A percentile compares a stretch with the other conserved stretches of the same genome.
Evolutionary conservation across 441 rosid species (phyloP).

Genomic region (Arabidopsis lyrata): DNA sequence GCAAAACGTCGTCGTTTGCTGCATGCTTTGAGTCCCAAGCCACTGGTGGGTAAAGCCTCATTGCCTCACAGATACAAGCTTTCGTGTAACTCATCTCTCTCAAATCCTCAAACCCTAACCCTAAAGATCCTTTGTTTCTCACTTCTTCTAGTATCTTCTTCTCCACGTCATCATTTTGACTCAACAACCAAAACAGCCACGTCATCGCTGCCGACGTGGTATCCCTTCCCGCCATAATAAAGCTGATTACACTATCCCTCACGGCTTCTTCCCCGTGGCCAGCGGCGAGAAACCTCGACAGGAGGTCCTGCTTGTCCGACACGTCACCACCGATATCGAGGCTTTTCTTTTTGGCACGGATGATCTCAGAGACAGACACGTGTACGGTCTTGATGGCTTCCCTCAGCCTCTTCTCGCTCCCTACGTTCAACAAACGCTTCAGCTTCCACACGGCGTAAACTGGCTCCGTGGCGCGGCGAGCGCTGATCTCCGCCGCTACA

Average conservation of each 20-base stretch:
- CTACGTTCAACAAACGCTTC: constrained; percentile 56
- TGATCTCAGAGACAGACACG: constrained; percentile 51
- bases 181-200: constrained; percentile 85
- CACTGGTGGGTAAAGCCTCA: constrained; percentile 92
- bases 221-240: constrained; percentile 83
- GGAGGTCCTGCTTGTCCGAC: constrained; percentile 54
- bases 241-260: constrained; percentile 49
- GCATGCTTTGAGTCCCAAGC: constrained; percentile 98
- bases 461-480: constrained; percentile 59
- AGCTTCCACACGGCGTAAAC: constrained; percentile 60
- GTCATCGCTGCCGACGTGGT: constrained; percentile 89
- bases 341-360: constrained; percentile 50
- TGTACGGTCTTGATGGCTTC: constrained; percentile 52
- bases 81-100: constrained; percentile 69
- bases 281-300: constrained; percentile 65
- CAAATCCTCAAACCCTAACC: constrained; percentile 61
- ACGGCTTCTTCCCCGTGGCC: constrained; percentile 56
- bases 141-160: constrained; percentile 52
- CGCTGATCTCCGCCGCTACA: constrained; percentile 66
- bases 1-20: constrained; percentile 58
- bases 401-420: constrained; percentile 54
- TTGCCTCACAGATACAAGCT: constrained; percentile 83
- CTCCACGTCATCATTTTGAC: constrained; percentile 50
- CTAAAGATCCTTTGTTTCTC: constrained; percentile 41
- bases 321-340: constrained; percentile 45